Base-by-base conservation (phyloP, 2,329 filamentous ascomycete genomes). In the Alternaria triticimaculans region DNA sequence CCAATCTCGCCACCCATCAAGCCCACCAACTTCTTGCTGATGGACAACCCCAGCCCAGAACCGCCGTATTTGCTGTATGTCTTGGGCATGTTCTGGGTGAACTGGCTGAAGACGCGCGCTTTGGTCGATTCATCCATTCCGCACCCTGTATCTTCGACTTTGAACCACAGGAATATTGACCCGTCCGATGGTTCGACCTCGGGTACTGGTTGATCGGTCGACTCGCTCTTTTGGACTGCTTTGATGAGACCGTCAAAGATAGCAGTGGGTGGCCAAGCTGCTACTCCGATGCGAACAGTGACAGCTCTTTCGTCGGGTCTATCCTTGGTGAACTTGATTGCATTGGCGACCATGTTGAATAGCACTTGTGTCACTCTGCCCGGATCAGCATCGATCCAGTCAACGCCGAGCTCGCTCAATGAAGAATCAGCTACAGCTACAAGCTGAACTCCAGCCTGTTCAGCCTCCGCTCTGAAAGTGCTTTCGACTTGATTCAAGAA, bases 321-420 rank as follows among this genome's bases (percentile, higher is more conserved):
- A 65, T 70, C 37, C 62, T 67, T 15, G 4, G 75, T 76, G 23
- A 77, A 76, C 21, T 77, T 77, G 43, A 77, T 72, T 3, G 75
- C 73, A 46, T 77, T 77, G 5, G 70, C 72, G n/a, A 77, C 50
- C 21, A 77, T 46, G 21, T 55, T 33, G 23, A 49, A 28, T 23
- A 37, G 1, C 15, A 37, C 33, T 3, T 37, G 33, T 10, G 33
- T 37, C 33, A 37, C 33, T 37, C 33, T 37, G 8, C 33, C 33
- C 33, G 33, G 33, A 37, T 37, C 33, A 37, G 33, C 33, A 37
- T 37, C 33, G 33, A 37, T 37, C 33, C 33, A 37, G 15, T 37
- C 33, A 37, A 37, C 33, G 15, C 1, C 33, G 33, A 37, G 33
- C 0, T 37, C 33, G 33, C 2, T 37, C 33, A 37, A 37, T 10